Evolutionary conservation across 257 asterid genomes (phyloP), one percentile per base, ranked within the genome.

Genomic region (Eucommia ulmoides): DNA sequence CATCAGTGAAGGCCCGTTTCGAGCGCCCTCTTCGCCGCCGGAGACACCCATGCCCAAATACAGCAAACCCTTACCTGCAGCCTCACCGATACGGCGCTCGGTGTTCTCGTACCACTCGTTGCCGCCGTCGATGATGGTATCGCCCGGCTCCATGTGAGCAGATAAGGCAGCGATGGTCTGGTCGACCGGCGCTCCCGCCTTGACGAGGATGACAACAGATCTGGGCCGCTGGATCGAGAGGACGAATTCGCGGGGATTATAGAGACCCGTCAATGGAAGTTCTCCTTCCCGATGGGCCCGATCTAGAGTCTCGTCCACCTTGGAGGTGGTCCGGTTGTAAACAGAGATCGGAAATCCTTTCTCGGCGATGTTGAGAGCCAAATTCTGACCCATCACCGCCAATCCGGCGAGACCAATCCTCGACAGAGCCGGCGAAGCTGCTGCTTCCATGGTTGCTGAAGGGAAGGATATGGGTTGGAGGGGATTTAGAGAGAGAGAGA

Each of bases 31-130:
- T 47, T 88, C 97, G 0, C 97, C 95, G 5, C 97, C 97, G 7
- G 97, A 88, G 19, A 88, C 97, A 0, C 97, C 97, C 93, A 84
- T 88, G 5, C 97, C 97, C 2, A 88, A 49, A 51, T 88, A 88
- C 11, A 88, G 77, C 22, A 88, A 63, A 2, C 95, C 95, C 2
- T 51, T 69, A 0, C 56, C 51, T 0, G 64, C 19, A 2, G 93
- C 84, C 14, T 77, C 92, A 2, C 52, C 33, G 29, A 79, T 73
- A 3, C 97, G 65, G 7, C 97, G 67, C 54, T 88, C 95, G 14
- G 97, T 88, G 62, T 88, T 88, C 54, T 88, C 93, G 24, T 88
- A 88, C 97, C 97, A 88, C 81, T 88, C 97, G 42, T 88, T 88
- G 0, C 97, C 97, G 0, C 95, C 93, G 56, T 88, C 97, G 49